A percentile compares a stretch with the other conserved stretches of the same genome.
Conservation (phyloP, 805 yeast genomes). For the Candida silvicultrix region DNA sequence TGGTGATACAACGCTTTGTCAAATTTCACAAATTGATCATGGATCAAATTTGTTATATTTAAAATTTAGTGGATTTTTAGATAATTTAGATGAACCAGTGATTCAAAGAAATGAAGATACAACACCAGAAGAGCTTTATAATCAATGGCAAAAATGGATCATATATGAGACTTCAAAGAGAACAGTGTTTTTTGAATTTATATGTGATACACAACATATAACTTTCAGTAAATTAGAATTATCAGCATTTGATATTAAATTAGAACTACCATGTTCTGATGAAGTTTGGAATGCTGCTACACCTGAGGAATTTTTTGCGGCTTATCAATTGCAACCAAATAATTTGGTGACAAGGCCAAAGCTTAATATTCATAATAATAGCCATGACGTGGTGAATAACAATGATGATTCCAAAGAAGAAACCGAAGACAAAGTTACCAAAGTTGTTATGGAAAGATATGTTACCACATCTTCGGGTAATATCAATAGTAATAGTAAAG, state of each 20-base stretch:
- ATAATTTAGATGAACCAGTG: neutral
- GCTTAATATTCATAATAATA: neutral
- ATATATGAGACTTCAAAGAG: conserved; percentile 38
- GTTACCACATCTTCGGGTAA: neutral
- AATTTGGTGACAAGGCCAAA: conserved; percentile 9
- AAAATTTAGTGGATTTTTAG: neutral
- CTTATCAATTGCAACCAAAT: conserved; percentile 24
- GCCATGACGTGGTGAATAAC: neutral
- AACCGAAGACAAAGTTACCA: neutral
- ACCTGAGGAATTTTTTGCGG: conserved; percentile 17
- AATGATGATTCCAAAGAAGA: neutral
- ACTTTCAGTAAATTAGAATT: conserved; percentile 28
- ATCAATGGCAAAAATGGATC: conserved; percentile 40
- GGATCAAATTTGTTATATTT: neutral
- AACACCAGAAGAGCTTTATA: neutral
- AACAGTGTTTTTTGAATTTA: conserved; percentile 33
- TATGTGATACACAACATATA: conserved; percentile 34
- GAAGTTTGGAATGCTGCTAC: conserved; percentile 34
- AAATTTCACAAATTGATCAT: neutral
- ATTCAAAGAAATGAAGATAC: neutral
- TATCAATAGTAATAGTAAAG: conserved; percentile 13
- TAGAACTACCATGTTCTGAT: conserved; percentile 41
- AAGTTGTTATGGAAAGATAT: neutral
- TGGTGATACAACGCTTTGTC: neutral
- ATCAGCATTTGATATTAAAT: conserved; percentile 35